Conservation (phyloP, 2,329 filamentous ascomycete species). For the Eurotiales sp. region DNA sequence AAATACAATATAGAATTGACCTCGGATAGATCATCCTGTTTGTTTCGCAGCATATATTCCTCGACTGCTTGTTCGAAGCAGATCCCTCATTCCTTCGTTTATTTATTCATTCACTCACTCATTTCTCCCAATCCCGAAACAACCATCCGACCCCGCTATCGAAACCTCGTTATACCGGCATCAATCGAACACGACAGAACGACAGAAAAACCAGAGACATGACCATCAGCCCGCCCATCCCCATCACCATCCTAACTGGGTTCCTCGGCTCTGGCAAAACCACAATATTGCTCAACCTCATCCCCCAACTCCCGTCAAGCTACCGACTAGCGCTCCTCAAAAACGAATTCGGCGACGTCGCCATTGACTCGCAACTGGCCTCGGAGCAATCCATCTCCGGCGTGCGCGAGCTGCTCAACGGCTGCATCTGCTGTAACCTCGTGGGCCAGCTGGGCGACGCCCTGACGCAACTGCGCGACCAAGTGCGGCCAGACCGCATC, state of each 20-base stretch:
- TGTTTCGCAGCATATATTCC: neutral
- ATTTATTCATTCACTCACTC: neutral
- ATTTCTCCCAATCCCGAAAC: too few relatives aligned
- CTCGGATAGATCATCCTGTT: neutral
- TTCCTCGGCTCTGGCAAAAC: conserved; percentile 97
- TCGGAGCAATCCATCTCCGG: conserved; percentile 77
- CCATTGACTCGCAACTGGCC: conserved; percentile 88
- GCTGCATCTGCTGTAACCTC: conserved; percentile 98
- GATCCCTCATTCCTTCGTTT: too few relatives aligned
- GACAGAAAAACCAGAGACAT: neutral
- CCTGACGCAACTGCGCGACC: conserved; percentile 65
- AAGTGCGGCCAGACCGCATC: conserved; percentile 71
- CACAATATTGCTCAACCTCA: conserved; percentile 87
- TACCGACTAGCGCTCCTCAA: conserved; percentile 95
- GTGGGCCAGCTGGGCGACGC: conserved; percentile 85
- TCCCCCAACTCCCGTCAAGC: conserved; percentile 80
- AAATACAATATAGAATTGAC: neutral
- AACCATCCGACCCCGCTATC: neutral
- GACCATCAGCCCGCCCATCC: conserved; percentile 56
- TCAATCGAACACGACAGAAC: neutral
- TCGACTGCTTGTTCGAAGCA: too few relatives aligned
- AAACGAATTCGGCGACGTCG: conserved; percentile 96
- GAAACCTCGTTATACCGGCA: neutral
- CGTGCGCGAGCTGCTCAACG: conserved; percentile 89
- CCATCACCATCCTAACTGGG: conserved; percentile 91